Percentiles rank a stretch among this genome's conserved stretches.
Evolutionary conservation across 352 stramenopile genomes (phyloP).

Genomic region (Pythium biforme): DNA sequence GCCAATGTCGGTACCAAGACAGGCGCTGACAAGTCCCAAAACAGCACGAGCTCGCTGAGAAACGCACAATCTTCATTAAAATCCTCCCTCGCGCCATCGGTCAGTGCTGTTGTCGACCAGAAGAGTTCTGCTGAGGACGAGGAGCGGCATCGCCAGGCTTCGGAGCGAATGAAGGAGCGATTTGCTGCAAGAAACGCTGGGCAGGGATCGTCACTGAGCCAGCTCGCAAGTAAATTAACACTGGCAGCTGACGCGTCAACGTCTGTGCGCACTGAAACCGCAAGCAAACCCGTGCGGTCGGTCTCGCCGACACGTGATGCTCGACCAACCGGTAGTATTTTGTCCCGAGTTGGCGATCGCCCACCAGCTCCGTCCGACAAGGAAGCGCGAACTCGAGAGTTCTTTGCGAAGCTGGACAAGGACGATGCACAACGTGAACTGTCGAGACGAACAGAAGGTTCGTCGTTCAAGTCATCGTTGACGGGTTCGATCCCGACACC

Average conservation of each 20-base stretch:
- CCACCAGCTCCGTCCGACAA: constrained; percentile 11
- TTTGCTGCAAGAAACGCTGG: constrained; percentile 7
- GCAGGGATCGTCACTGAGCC: constrained; percentile 5
- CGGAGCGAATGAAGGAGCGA: constrained; percentile 16
- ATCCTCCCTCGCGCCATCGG: constrained; percentile 2
- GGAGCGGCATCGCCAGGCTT: constrained; percentile 12
- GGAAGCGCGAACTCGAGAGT: constrained; percentile 28
- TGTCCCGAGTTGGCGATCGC: constrained; percentile 21
- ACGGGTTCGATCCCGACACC: neutral
- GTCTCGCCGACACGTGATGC: neutral
- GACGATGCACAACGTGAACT: constrained; percentile 34
- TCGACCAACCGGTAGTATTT: constrained; percentile 10
- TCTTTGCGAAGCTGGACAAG: constrained; percentile 56
- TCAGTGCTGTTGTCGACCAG: neutral
- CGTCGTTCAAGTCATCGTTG: constrained; percentile 16
- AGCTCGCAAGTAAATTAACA: constrained; percentile 11
- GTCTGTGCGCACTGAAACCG: neutral
- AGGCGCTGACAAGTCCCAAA: neutral
- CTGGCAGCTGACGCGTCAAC: neutral
- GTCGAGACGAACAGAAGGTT: constrained; percentile 5
- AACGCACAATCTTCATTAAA: neutral
- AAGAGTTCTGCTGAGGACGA: constrained; percentile 10
- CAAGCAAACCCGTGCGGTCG: neutral
- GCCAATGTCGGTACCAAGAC: neutral
- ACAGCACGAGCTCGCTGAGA: neutral